Percentiles rank a stretch among this genome's conserved stretches.
These are phyloP conservation scores for Sugiyamaella neomexicana DNA, from an alignment of 1,139 yeast species.

Conservation along the genomic window DNA sequence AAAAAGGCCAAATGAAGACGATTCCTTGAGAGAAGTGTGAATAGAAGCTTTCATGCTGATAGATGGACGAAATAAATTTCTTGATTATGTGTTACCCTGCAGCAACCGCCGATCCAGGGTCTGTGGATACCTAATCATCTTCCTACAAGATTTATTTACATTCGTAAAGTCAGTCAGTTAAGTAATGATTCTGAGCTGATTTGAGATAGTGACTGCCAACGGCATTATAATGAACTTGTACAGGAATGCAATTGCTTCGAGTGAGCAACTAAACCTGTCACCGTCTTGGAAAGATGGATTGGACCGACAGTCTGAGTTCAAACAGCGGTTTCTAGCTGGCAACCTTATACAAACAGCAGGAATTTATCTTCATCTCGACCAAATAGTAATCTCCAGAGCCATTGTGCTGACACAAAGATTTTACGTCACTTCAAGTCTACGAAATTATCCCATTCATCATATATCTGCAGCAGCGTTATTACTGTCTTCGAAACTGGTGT, in stretches of 20 bases:
- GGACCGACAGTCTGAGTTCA: constrained; percentile 2
- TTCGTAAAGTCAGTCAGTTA: too few relatives aligned
- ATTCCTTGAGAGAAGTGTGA: too few relatives aligned
- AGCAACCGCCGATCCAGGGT: background rate
- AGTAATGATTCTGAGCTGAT: too few relatives aligned
- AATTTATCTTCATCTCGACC: constrained; percentile 21
- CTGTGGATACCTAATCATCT: too few relatives aligned
- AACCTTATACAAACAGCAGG: constrained; percentile 24
- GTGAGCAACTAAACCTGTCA: constrained; percentile 14
- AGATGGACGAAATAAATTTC: background rate
- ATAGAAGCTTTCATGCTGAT: too few relatives aligned
- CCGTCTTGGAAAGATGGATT: constrained; percentile 12
- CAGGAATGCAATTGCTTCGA: constrained; percentile 14
- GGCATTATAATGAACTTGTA: background rate
- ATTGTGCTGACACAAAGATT: constrained; percentile 27
- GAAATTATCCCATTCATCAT: constrained; percentile 8
- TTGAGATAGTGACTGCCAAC: too few relatives aligned
- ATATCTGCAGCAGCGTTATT: constrained; percentile 21
- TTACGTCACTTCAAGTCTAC: constrained; percentile 14
- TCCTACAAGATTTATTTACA: too few relatives aligned
- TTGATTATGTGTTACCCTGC: constrained; percentile 1
- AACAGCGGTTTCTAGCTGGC: constrained; percentile 16
- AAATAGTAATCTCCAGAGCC: constrained; percentile 24
- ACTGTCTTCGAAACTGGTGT: constrained; percentile 18
- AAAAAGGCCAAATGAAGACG: too few relatives aligned